Percentiles rank a stretch among this genome's conserved stretches.
These are phyloP conservation scores for Aureobasidium subglaciale DNA, from an alignment of 2,329 filamentous ascomycete species.

Conservation along the genomic window DNA sequence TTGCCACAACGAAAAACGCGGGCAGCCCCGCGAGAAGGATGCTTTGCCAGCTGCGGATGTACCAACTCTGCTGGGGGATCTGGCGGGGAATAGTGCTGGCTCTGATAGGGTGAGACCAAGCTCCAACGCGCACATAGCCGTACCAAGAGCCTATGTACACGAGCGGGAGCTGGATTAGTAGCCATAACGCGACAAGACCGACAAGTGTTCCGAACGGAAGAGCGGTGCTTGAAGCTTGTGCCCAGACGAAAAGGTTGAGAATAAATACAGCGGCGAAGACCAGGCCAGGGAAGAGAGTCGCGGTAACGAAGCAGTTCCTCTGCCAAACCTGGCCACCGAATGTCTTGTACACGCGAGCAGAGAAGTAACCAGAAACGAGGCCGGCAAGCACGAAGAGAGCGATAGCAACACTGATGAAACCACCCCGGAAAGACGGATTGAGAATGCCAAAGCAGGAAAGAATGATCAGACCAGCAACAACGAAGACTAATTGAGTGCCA, in stretches of 20 bases:
- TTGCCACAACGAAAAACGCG: slow-evolving; percentile 81
- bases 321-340: slow-evolving; percentile 70
- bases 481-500: slow-evolving; percentile 79
- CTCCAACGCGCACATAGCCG: slow-evolving; percentile 58
- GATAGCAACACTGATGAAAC: slow-evolving; percentile 76
- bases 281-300: slow-evolving; percentile 70
- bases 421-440: slow-evolving; percentile 83
- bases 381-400: slow-evolving; percentile 80
- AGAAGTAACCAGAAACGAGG: slow-evolving; percentile 81
- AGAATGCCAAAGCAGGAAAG: slow-evolving; percentile 67
- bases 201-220: slow-evolving; percentile 76
- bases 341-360: slow-evolving; percentile 72
- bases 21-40: slow-evolving; percentile 68
- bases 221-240: slow-evolving; percentile 79
- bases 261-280: slow-evolving; percentile 69
- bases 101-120: slow-evolving; percentile 78
- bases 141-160: slow-evolving; percentile 76
- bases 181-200: slow-evolving; percentile 67
- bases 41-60: slow-evolving; percentile 56
- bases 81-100: slow-evolving; percentile 65
- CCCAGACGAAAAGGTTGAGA: slow-evolving; percentile 84
- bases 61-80: slow-evolving; percentile 70
- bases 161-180: slow-evolving; percentile 77
- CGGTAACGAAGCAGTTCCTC: slow-evolving; percentile 67
- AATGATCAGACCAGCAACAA: slow-evolving; percentile 64